phyloP scores from a whole-genome alignment of 495 filamentous ascomycete species.

The Rhypophila decipiens region DNA sequence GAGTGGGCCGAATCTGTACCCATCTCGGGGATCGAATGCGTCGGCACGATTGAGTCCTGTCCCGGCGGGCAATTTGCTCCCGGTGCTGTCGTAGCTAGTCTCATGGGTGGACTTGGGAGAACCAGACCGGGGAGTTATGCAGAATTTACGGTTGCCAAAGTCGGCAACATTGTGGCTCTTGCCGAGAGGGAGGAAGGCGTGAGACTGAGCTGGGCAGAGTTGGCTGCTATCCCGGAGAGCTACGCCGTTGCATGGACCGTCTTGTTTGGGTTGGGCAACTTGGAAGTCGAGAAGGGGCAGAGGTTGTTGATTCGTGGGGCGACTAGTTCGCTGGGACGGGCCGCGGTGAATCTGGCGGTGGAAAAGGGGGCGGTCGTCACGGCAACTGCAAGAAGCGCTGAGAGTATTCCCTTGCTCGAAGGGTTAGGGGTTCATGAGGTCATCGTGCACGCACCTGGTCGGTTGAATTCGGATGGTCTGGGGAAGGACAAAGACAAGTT shows the following conservation, averaged over 20 bases:
- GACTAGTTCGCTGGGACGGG: conserved; percentile 38
- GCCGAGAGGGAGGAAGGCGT: conserved; percentile 7
- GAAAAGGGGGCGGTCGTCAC: conserved; percentile 33
- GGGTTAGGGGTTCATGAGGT: conserved; percentile 26
- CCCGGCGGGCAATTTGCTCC: conserved; percentile 27
- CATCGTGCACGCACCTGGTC: conserved; percentile 16
- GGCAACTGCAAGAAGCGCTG: conserved; percentile 32
- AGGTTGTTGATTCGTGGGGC: conserved; percentile 37
- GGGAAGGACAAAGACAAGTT: conserved; percentile 14
- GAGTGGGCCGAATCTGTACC: conserved; percentile 43
- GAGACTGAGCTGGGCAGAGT: conserved; percentile 29
- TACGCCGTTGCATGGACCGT: conserved; percentile 42
- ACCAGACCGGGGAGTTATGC: conserved; percentile 36
- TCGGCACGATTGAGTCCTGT: conserved; percentile 34
- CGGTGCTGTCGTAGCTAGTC: conserved; percentile 30
- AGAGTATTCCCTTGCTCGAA: conserved; percentile 21
- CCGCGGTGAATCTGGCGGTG: conserved; percentile 39
- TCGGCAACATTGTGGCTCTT: conserved; percentile 31
- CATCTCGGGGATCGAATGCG: conserved; percentile 42
- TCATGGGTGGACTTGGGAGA: conserved; percentile 43
- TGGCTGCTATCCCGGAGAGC: conserved; percentile 39
- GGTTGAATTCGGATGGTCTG: conserved; percentile 9
- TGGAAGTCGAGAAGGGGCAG: conserved; percentile 29
- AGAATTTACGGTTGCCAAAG: conserved; percentile 29
- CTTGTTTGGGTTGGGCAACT: conserved; percentile 25